Evolutionary conservation across 2,329 filamentous ascomycete species (phyloP).

Genomic region (Nothophaeocryptopus gaeumannii): DNA sequence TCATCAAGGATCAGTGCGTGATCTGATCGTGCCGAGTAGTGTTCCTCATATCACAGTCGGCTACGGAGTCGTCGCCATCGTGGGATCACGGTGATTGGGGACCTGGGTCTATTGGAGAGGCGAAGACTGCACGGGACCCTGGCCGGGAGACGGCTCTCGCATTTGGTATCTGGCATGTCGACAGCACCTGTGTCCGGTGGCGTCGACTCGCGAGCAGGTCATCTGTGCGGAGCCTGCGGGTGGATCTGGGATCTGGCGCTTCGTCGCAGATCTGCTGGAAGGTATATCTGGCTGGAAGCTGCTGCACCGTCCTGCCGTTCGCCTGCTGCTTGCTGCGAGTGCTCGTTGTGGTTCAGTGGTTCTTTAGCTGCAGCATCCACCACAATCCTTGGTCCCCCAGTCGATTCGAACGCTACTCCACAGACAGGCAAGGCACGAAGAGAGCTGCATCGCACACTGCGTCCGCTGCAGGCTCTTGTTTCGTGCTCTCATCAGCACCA

Average conservation of each 20-base stretch:
- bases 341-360: slow-evolving; percentile 15
- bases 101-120: no score
- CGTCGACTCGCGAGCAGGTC: slow-evolving; percentile 20
- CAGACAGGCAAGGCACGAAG: slow-evolving; percentile 35
- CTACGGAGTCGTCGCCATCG: no score
- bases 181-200: slow-evolving; percentile 22
- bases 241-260: slow-evolving; percentile 19
- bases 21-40: slow-evolving; percentile 15
- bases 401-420: slow-evolving; percentile 31
- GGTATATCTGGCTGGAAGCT: slow-evolving; percentile 20
- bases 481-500: slow-evolving; percentile 20
- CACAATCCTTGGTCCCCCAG: slow-evolving; percentile 9
- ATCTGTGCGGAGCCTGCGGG: slow-evolving; percentile 16
- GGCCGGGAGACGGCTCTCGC: slow-evolving; percentile 18
- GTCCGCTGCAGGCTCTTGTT: slow-evolving; percentile 23
- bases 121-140: slow-evolving; percentile 1
- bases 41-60: background rate
- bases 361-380: slow-evolving; percentile 9
- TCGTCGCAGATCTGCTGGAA: slow-evolving; percentile 19
- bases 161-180: slow-evolving; percentile 25
- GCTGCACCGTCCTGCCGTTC: slow-evolving; percentile 13
- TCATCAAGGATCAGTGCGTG: slow-evolving; percentile 4
- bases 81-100: no score
- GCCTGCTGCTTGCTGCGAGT: slow-evolving; percentile 15
- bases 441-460: no score